These are phyloP conservation scores for Hypoxylon intermedium DNA, from an alignment of 495 filamentous ascomycete species.

Conservation along the genomic window DNA sequence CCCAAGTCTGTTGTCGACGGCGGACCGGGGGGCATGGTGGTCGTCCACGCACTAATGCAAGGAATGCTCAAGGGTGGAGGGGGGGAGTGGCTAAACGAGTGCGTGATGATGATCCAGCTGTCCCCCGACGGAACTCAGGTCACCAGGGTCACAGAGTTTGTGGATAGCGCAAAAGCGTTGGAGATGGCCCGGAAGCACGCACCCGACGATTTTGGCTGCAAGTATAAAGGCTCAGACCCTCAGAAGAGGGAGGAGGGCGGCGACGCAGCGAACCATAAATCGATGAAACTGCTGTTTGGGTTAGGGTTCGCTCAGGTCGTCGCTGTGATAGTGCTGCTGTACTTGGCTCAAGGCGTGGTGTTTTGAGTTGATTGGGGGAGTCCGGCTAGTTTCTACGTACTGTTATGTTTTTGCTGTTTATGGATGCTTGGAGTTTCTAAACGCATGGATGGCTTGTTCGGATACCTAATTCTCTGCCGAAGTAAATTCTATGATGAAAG, in stretches of 20 bases:
- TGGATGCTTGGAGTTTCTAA: too few species aligned
- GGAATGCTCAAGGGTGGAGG: constrained; percentile 33
- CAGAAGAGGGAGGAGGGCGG: background rate
- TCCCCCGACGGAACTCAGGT: constrained; percentile 41
- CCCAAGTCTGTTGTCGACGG: constrained; percentile 48
- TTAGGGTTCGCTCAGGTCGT: constrained; percentile 29
- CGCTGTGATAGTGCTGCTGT: constrained; percentile 22
- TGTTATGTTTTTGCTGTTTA: too few species aligned
- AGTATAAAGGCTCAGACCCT: background rate
- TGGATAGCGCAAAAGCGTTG: constrained; percentile 50
- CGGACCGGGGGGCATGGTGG: constrained; percentile 32
- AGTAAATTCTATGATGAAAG: too few species aligned
- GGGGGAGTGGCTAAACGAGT: constrained; percentile 50
- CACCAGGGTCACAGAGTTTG: constrained; percentile 47
- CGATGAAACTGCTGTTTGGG: constrained; percentile 32
- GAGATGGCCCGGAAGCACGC: constrained; percentile 47
- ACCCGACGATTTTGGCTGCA: constrained; percentile 38
- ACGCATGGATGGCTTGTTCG: too few species aligned
- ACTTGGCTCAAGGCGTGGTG: constrained; percentile 15
- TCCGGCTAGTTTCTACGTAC: too few species aligned
- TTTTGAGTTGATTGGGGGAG: constrained; percentile 27
- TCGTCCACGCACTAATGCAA: constrained; percentile 48
- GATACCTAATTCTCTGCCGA: too few species aligned
- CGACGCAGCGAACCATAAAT: constrained; percentile 7
- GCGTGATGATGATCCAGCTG: constrained; percentile 47